These are phyloP conservation scores for Ascochyta pisi DNA, from an alignment of 2,329 filamentous ascomycete species.

Conservation along the genomic window DNA sequence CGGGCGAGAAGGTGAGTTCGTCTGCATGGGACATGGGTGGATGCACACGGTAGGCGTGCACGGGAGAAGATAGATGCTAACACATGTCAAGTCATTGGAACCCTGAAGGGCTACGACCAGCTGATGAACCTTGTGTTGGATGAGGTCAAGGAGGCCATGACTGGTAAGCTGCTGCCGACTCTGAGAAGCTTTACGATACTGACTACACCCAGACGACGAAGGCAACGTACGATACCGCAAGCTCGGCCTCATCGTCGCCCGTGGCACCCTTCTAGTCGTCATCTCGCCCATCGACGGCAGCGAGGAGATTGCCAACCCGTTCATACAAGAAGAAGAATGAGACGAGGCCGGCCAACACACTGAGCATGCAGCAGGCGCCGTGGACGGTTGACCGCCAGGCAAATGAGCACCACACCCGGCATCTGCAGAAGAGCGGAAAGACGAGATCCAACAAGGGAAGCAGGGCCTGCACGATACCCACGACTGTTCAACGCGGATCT, in stretches of 20 bases:
- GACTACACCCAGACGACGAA: slow-evolving; percentile 75
- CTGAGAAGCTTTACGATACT: not conserved
- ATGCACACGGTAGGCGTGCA: not conserved
- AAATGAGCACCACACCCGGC: not conserved
- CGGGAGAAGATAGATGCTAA: slow-evolving; percentile 12
- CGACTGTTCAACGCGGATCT: not conserved
- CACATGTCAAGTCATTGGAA: slow-evolving; percentile 73
- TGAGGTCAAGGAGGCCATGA: slow-evolving; percentile 87
- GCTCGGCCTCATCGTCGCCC: slow-evolving; percentile 83
- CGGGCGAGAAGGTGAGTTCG: slow-evolving; percentile 77
- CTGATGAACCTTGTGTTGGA: slow-evolving; percentile 98
- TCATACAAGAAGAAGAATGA: slow-evolving; percentile 70
- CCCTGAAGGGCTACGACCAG: slow-evolving; percentile 93
- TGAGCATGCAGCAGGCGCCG: not conserved
- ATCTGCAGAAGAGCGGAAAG: not conserved
- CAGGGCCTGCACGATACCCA: slow-evolving; percentile 19
- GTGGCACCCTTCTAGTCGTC: slow-evolving; percentile 89
- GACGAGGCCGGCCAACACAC: not conserved
- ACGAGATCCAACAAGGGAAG: not conserved
- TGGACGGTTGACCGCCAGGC: not conserved
- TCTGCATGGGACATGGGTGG: slow-evolving; percentile 3
- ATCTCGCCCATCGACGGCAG: slow-evolving; percentile 94
- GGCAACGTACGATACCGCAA: slow-evolving; percentile 83
- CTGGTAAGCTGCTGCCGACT: slow-evolving; percentile 66
- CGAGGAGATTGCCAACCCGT: slow-evolving; percentile 95